Conservation (phyloP, 2,329 filamentous ascomycete genomes). For the Orbilia quercus region DNA sequence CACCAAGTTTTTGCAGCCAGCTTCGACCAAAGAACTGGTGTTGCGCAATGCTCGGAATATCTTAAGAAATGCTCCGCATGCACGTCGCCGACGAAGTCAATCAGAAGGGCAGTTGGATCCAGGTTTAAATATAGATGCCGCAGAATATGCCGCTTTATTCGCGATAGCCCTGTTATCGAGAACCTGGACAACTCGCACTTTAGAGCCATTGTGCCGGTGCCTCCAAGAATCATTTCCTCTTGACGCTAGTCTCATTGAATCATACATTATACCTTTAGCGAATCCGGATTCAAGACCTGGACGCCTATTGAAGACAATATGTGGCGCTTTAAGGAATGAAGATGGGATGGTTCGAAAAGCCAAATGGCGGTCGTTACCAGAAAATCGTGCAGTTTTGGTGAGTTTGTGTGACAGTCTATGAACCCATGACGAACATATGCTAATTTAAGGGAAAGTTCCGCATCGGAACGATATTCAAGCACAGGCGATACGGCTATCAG, state of each 20-base stretch:
- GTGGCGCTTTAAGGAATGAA: conserved; percentile 68
- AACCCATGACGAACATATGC: background rate
- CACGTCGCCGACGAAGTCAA: conserved; percentile 62
- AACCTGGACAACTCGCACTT: conserved; percentile 60
- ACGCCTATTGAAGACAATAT: conserved; percentile 67
- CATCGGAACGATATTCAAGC: conserved; percentile 85
- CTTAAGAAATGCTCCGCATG: conserved; percentile 74
- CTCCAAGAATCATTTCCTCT: conserved; percentile 63
- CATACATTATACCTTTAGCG: conserved; percentile 62
- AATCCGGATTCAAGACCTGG: conserved; percentile 59
- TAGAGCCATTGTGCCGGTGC: conserved; percentile 62
- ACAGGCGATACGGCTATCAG: conserved; percentile 81
- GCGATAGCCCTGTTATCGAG: conserved; percentile 62
- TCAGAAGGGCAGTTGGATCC: conserved; percentile 57
- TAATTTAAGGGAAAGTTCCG: conserved; percentile 67
- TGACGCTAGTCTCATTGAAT: conserved; percentile 63
- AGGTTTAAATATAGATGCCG: conserved; percentile 62
- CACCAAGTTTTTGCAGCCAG: conserved; percentile 68
- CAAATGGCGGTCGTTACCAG: conserved; percentile 44
- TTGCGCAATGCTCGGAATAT: conserved; percentile 84
- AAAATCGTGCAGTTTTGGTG: conserved; percentile 60
- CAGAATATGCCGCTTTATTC: conserved; percentile 63
- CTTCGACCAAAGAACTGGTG: conserved; percentile 75
- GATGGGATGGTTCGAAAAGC: conserved; percentile 68
- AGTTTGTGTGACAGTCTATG: conserved; percentile 64